Evolutionary conservation across 805 yeast genomes (phyloP).

Genomic region (Saccharomycopsis sp.): DNA sequence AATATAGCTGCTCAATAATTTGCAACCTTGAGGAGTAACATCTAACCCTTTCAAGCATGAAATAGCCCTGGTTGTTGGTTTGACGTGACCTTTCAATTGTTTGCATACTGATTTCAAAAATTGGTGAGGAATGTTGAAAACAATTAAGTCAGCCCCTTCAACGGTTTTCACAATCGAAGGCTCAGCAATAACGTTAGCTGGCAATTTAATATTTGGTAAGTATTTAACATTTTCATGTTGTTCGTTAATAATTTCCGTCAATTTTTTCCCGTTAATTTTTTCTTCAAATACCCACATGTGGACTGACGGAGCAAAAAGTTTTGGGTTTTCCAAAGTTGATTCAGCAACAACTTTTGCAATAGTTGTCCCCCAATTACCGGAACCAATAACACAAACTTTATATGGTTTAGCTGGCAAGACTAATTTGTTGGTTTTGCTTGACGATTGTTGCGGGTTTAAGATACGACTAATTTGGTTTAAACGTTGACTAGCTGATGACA

Average conservation of each 20-base stretch:
- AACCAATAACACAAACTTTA: constrained; percentile 76
- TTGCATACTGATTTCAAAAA: constrained; percentile 71
- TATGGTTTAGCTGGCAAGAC: constrained; percentile 30
- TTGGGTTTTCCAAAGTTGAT: constrained; percentile 65
- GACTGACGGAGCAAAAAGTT: constrained; percentile 64
- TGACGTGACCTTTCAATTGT: constrained; percentile 71
- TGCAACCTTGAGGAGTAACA: constrained; percentile 78
- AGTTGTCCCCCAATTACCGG: constrained; percentile 98
- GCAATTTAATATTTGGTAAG: constrained; percentile 82
- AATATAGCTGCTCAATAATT: constrained; percentile 72
- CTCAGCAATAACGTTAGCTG: constrained; percentile 79
- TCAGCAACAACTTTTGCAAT: constrained; percentile 94
- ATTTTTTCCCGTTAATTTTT: constrained; percentile 61
- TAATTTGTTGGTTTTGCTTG: constrained; percentile 1
- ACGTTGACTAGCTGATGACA: constrained; percentile 15
- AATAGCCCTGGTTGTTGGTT: constrained; percentile 71
- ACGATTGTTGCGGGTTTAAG: constrained; percentile 7
- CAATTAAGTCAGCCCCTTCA: constrained; percentile 72
- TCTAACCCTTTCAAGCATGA: constrained; percentile 96
- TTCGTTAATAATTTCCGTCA: constrained; percentile 86
- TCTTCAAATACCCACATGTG: constrained; percentile 98
- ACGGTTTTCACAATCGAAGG: constrained; percentile 78
- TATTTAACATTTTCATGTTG: constrained; percentile 92
- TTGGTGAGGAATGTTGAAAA: constrained; percentile 97
- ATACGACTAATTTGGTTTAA: constrained; percentile 18